These are phyloP conservation scores for Penicillium lagena DNA, from an alignment of 495 filamentous ascomycete genomes.

Conservation along the genomic window DNA sequence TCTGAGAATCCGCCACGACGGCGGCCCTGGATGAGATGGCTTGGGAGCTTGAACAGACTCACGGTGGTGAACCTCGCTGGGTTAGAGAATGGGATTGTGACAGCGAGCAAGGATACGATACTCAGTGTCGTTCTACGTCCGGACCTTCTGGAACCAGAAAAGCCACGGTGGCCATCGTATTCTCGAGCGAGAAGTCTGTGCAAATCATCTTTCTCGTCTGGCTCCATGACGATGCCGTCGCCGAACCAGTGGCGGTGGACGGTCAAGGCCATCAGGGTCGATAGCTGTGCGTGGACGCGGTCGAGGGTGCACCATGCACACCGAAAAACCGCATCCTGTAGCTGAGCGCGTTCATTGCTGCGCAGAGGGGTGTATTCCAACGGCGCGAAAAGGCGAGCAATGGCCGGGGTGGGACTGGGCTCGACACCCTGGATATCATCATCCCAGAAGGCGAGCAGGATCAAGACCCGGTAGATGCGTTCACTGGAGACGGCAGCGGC, in stretches of 20 bases:
- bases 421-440: constrained; percentile 5
- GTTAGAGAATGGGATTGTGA: no score
- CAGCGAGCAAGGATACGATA: no score
- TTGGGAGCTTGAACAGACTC: constrained; percentile 15
- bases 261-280: constrained; percentile 25
- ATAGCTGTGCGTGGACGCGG: constrained; percentile 24
- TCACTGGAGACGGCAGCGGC: constrained; percentile 34
- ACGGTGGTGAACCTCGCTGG: no score
- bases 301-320: constrained; percentile 34
- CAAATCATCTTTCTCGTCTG: constrained; percentile 11
- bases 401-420: constrained; percentile 1
- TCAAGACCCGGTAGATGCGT: constrained; percentile 32
- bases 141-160: no score
- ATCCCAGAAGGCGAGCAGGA: constrained; percentile 35
- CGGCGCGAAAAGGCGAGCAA: constrained; percentile 24
- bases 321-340: constrained; percentile 28
- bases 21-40: constrained; percentile 20
- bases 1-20: constrained; percentile 5
- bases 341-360: constrained; percentile 9
- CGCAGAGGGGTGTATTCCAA: constrained; percentile 23
- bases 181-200: constrained; percentile 16
- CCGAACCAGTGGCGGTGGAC: constrained; percentile 29
- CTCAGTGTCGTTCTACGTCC: constrained; percentile 2
- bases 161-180: not conserved
- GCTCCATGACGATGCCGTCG: constrained; percentile 18